Evolutionary conservation across 192 early-diverging fungal species (phyloP).

Genomic region (Linnemannia hyalina): DNA sequence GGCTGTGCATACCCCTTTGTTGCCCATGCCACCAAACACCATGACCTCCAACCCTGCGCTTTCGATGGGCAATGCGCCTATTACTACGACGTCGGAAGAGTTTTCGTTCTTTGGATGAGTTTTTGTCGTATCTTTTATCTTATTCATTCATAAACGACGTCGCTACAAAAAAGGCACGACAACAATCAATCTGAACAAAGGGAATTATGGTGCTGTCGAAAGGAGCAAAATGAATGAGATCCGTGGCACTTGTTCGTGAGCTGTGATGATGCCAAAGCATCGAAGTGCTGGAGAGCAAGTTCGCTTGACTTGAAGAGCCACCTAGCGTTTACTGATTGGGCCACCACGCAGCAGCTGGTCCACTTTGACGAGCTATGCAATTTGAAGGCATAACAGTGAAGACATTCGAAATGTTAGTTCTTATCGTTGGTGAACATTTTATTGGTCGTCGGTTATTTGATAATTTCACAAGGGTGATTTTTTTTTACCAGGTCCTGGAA

Average conservation of each 20-base stretch:
- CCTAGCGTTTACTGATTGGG: neutral
- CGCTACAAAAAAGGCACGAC: neutral
- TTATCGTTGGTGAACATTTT: too few relatives aligned
- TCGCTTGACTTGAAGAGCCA: neutral
- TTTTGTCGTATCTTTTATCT: slow-evolving; percentile 7
- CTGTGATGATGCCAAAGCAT: too few relatives aligned
- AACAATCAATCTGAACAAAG: neutral
- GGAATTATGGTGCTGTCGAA: too few relatives aligned
- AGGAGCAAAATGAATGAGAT: too few relatives aligned
- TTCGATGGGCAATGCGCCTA: slow-evolving; percentile 29
- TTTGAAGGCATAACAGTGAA: too few relatives aligned
- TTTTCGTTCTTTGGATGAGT: slow-evolving; percentile 50
- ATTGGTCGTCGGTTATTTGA: too few relatives aligned
- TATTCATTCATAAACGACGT: neutral
- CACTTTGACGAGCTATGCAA: neutral
- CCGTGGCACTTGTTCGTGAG: too few relatives aligned
- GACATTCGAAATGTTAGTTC: too few relatives aligned
- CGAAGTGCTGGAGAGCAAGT: too few relatives aligned
- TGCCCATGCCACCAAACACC: slow-evolving; percentile 27
- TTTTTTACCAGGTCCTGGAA: slow-evolving; percentile 11
- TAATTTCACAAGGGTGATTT: neutral
- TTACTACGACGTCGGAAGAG: slow-evolving; percentile 26
- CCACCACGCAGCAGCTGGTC: neutral
- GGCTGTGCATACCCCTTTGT: slow-evolving; percentile 45
- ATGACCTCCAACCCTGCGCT: slow-evolving; percentile 32